Percentiles rank a stretch among this genome's conserved stretches.
Evolutionary conservation across 2,329 filamentous ascomycete genomes (phyloP).

Genomic region (Neofusicoccum sp.): DNA sequence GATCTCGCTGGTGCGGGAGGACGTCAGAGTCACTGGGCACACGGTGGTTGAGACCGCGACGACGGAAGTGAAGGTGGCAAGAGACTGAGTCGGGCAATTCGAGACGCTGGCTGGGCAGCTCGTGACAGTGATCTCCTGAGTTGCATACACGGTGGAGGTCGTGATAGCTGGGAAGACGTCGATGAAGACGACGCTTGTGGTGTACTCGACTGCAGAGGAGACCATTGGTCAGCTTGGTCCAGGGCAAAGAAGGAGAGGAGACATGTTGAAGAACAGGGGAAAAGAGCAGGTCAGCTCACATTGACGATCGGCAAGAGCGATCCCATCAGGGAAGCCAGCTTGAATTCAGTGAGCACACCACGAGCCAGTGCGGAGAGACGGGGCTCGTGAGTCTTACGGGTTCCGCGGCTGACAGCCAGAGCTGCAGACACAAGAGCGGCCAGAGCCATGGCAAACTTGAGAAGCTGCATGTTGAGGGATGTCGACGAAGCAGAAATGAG

Average conservation of each 20-base stretch:
- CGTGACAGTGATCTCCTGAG: slow-evolving; percentile 46
- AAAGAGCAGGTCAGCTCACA: background rate
- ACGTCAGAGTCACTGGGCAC: slow-evolving; percentile 43
- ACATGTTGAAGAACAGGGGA: too few species aligned
- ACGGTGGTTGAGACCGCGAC: slow-evolving; percentile 47
- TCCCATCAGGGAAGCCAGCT: background rate
- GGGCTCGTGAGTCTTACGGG: background rate
- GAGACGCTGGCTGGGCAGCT: slow-evolving; percentile 43
- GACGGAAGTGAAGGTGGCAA: slow-evolving; percentile 42
- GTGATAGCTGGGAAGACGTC: slow-evolving; percentile 37
- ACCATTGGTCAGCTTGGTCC: background rate
- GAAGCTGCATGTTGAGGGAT: slow-evolving; percentile 17
- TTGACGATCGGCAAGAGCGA: background rate
- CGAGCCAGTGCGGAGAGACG: background rate
- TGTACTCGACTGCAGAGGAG: background rate
- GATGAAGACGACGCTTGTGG: slow-evolving; percentile 25
- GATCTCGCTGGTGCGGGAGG: slow-evolving; percentile 11
- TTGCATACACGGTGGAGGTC: slow-evolving; percentile 47
- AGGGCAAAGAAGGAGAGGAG: too few species aligned
- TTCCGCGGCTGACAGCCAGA: slow-evolving; percentile 3
- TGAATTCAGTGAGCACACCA: background rate
- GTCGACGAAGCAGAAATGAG: background rate
- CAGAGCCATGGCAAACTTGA: slow-evolving; percentile 14
- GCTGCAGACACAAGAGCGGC: slow-evolving; percentile 15
- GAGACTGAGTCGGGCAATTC: slow-evolving; percentile 41